Evolutionary conservation across 805 yeast genomes (phyloP).

Genomic region (Nakazawaea wickerhamii): DNA sequence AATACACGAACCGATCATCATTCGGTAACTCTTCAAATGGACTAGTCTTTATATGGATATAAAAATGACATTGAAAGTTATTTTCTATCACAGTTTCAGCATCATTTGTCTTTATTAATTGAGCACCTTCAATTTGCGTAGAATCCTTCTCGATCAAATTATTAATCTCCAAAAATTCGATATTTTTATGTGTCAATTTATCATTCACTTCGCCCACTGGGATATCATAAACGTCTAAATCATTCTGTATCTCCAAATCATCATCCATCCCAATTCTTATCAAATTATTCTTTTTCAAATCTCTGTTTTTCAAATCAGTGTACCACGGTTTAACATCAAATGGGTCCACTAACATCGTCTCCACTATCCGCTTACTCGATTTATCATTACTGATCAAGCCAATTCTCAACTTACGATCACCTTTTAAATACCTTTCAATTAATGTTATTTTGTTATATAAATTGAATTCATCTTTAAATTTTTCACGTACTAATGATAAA

Average conservation of each 20-base stretch:
- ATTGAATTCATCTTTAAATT: conserved; percentile 8
- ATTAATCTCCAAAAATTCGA: conserved; percentile 25
- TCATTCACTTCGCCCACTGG: conserved; percentile 4
- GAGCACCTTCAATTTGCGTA: conserved; percentile 15
- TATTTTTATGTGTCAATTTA: conserved; percentile 19
- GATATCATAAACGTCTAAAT: conserved; percentile 8
- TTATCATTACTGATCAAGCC: conserved; percentile 9
- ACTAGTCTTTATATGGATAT: conserved; percentile 22
- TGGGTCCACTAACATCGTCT: conserved; percentile 12
- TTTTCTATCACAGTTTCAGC: neutral
- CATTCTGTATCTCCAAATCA: conserved; percentile 1
- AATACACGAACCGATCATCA: conserved; percentile 16
- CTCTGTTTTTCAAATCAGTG: conserved; percentile 5
- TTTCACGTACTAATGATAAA: too few species aligned
- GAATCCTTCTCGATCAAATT: conserved; percentile 10
- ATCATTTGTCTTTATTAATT: conserved; percentile 4
- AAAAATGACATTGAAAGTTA: conserved; percentile 21
- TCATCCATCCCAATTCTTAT: conserved; percentile 3
- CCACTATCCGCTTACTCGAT: conserved; percentile 6
- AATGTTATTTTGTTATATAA: conserved; percentile 8
- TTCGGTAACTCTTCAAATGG: conserved; percentile 17
- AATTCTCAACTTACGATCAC: neutral
- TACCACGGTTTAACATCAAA: conserved; percentile 13
- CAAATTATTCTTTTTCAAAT: conserved; percentile 12
- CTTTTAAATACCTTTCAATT: neutral